Base-by-base conservation (phyloP, 1,284 basidiomycete species). In the Trichosporon coremiiforme region DNA sequence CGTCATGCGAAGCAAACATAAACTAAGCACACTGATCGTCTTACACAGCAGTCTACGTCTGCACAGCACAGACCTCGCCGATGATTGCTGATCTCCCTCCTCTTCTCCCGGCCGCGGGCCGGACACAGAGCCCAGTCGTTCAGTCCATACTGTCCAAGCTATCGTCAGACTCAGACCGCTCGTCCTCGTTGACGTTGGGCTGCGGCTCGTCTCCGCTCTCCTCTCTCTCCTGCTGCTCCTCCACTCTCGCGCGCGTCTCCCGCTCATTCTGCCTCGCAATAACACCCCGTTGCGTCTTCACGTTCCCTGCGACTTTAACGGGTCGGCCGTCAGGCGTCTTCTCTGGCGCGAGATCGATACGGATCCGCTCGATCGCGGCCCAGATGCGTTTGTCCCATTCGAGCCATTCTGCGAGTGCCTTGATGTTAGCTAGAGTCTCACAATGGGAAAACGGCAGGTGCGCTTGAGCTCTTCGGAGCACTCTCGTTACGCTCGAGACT, bases 371-470 rank as follows among this genome's bases (percentile, higher is more conserved):
- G 31, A 71, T 60, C 0, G 62, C 25, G 17, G 12, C 33, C 53
- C 22, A 45, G 4, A 71, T 64, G 20, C 66, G 62, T 0, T 36
- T 25, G 57, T 78, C 77, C 75, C 75, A 76, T 1, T 71, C 70
- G 10, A 71, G 15, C 76, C 76, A 78, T 8, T 77, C 77, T 7
- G 72, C 50, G n/a, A 78, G 66, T 9, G 71, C 72, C 68, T 74
- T 41, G 22, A 1, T 12, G 65, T 65, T 38, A 68, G 66, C 50
- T 12, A 45, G 7, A 45, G 41, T n/a, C 4, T 38, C 36, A 38
- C 6, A 12, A 12, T 12, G 8, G 2, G 36, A 33, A 3, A 8
- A 4, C 3, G 8, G 2, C 12, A 38, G 36, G 6, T 7, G 36
- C 36, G 36, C 10, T 12, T 2, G 36, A 38, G n/a, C n/a, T n/a